A percentile compares a stretch with the other conserved stretches of the same genome.
phyloP scores from a whole-genome alignment of 2,329 filamentous ascomycete genomes.

The Curvularia spicifera region DNA sequence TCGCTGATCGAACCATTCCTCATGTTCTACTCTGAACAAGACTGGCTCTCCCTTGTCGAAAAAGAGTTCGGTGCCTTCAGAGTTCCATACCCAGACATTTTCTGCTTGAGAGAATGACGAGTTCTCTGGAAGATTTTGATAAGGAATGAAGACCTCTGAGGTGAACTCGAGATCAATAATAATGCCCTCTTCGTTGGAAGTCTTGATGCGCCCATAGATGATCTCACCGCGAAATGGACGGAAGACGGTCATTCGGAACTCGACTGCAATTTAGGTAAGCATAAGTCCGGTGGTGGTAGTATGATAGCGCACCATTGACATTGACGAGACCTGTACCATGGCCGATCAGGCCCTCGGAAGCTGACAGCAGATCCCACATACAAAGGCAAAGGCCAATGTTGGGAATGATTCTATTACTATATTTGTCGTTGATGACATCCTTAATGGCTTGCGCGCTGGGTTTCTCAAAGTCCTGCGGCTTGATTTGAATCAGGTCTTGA shows the following conservation, averaged over 20 bases:
- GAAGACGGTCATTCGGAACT: constrained; percentile 93
- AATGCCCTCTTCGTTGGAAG: constrained; percentile 74
- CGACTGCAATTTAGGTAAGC: constrained; percentile 63
- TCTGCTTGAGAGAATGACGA: constrained; percentile 75
- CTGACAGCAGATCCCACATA: constrained; percentile 86
- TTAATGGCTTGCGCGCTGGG: constrained; percentile 83
- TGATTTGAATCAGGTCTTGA: constrained; percentile 91
- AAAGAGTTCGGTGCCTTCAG: constrained; percentile 74
- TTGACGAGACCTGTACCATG: constrained; percentile 92
- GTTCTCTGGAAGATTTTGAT: constrained; percentile 43
- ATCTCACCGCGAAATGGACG: constrained; percentile 96
- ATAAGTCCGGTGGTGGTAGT: neutral
- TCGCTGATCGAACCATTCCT: constrained; percentile 90
- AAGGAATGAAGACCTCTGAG: constrained; percentile 83
- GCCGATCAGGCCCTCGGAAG: constrained; percentile 91
- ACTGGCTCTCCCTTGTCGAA: constrained; percentile 92
- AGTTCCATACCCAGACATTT: constrained; percentile 83
- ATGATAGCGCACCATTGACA: constrained; percentile 72
- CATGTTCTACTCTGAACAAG: constrained; percentile 81
- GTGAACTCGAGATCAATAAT: constrained; percentile 89
- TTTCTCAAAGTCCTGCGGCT: constrained; percentile 86
- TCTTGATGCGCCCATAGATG: constrained; percentile 81
- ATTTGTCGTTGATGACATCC: constrained; percentile 96
- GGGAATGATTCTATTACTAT: constrained; percentile 95
- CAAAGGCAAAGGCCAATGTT: constrained; percentile 93